A percentile compares a stretch with the other conserved stretches of the same genome.
phyloP scores from a whole-genome alignment of 176 grass and related monocot genomes.

The Tillandsia fasciculata region DNA sequence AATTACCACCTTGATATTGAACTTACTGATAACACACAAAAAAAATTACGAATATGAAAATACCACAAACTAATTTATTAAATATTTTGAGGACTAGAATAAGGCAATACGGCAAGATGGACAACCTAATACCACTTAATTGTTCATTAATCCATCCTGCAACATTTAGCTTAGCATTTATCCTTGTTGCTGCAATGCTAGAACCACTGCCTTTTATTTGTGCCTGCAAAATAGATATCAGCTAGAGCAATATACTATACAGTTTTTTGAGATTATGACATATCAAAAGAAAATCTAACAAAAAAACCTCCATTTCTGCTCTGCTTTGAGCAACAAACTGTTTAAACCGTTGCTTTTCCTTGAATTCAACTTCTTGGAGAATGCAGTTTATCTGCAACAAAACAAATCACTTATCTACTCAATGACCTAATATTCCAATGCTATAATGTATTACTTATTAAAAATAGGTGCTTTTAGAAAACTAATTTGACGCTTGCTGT shows the following conservation, averaged over 20 bases:
- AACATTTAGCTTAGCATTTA: slow-evolving; percentile 92
- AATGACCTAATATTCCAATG: not conserved
- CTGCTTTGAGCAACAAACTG: slow-evolving; percentile 99
- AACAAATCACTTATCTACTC: slow-evolving; percentile 14
- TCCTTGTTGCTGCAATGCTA: slow-evolving; percentile 80
- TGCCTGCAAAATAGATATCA: slow-evolving; percentile 49
- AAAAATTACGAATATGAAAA: not conserved
- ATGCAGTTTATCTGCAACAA: slow-evolving; percentile 69
- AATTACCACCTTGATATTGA: too few relatives aligned
- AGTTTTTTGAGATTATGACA: not conserved
- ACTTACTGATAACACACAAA: too few relatives aligned
- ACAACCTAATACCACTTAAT: slow-evolving; percentile 84
- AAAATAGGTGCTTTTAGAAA: not conserved
- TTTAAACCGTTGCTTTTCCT: slow-evolving; percentile 86
- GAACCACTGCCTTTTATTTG: slow-evolving; percentile 90
- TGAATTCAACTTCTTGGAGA: slow-evolving; percentile 98
- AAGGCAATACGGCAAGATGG: slow-evolving; percentile 9
- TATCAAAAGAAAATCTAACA: too few relatives aligned
- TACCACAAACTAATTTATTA: slow-evolving; percentile 10
- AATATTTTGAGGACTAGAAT: slow-evolving; percentile 5
- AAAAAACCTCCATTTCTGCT: slow-evolving; percentile 85
- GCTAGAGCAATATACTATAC: slow-evolving; percentile 16
- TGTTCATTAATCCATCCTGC: slow-evolving; percentile 94
- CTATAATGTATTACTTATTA: not conserved
- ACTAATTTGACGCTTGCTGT: too few relatives aligned